These are phyloP conservation scores for Acer yangbiense DNA, from an alignment of 345 rosid genomes.

Conservation along the genomic window DNA sequence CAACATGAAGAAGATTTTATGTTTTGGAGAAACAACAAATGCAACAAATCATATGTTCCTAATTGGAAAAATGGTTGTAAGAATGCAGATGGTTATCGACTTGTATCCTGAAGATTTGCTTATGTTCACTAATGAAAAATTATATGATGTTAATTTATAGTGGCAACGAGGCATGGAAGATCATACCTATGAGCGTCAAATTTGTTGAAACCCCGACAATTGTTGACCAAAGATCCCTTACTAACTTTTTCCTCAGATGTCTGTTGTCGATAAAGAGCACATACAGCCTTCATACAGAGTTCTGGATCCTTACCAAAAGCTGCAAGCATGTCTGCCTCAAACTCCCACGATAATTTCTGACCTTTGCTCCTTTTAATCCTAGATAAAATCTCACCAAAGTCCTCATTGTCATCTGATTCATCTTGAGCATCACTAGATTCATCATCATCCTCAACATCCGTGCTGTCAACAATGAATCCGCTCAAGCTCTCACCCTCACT, in stretches of 20 bases:
- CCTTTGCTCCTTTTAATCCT: constrained; percentile 53
- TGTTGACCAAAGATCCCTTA: constrained; percentile 40
- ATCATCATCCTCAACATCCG: constrained; percentile 28
- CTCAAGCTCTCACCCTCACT: constrained; percentile 53
- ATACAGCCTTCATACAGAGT: constrained; percentile 84
- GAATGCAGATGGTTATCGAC: no score
- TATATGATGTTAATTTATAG: neutral
- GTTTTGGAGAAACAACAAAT: no score
- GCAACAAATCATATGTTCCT: no score
- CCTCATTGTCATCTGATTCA: constrained; percentile 40
- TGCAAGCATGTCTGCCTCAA: constrained; percentile 70
- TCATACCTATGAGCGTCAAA: constrained; percentile 62
- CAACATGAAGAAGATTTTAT: neutral
- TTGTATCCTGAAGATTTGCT: no score
- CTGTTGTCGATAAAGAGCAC: constrained; percentile 70
- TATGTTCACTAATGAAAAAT: no score
- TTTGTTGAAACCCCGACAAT: constrained; percentile 71
- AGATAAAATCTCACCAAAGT: constrained; percentile 42
- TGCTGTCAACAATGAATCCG: constrained; percentile 54
- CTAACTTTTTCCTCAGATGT: constrained; percentile 53
- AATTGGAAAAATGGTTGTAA: no score
- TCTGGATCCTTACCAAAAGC: constrained; percentile 65
- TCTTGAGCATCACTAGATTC: constrained; percentile 28
- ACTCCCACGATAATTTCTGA: constrained; percentile 45
- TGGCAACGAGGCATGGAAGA: neutral